phyloP scores from a whole-genome alignment of 2,329 filamentous ascomycete genomes.

The Aspergillus ochraceus region DNA sequence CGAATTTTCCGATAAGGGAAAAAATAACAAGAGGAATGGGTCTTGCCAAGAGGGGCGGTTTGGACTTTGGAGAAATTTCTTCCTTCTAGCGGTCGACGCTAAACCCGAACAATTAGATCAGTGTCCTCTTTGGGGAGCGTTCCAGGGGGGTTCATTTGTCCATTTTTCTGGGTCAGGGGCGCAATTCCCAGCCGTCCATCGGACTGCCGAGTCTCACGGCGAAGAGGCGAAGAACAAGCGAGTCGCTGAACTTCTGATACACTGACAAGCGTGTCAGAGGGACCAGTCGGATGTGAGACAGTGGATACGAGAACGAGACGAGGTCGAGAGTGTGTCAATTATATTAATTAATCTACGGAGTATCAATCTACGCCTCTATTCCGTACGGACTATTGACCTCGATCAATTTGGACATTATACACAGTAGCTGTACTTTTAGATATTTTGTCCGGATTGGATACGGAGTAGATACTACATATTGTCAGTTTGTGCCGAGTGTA shows the following conservation, averaged over 20 bases:
- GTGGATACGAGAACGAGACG: background rate
- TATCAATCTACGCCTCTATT: too few species aligned
- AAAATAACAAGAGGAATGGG: background rate
- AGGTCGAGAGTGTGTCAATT: background rate
- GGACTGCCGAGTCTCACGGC: too few species aligned
- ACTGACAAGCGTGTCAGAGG: too few species aligned
- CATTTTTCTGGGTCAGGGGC: too few species aligned
- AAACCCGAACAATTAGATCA: background rate
- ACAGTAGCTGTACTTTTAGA: background rate
- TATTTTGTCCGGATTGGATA: background rate
- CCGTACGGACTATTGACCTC: too few species aligned
- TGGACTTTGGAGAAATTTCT: background rate
- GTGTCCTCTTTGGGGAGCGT: background rate
- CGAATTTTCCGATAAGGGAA: slow-evolving; percentile 43
- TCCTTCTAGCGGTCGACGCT: background rate
- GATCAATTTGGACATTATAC: background rate
- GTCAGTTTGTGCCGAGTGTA: too few species aligned
- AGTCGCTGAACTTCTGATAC: background rate
- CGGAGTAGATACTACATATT: too few species aligned
- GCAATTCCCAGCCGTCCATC: too few species aligned
- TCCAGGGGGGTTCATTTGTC: too few species aligned
- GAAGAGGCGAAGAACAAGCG: background rate
- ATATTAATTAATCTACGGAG: background rate
- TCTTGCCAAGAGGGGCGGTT: background rate
- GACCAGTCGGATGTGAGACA: background rate